phyloP scores from a whole-genome alignment of 2,329 filamentous ascomycete species.

The Lachnellula subtilissima region DNA sequence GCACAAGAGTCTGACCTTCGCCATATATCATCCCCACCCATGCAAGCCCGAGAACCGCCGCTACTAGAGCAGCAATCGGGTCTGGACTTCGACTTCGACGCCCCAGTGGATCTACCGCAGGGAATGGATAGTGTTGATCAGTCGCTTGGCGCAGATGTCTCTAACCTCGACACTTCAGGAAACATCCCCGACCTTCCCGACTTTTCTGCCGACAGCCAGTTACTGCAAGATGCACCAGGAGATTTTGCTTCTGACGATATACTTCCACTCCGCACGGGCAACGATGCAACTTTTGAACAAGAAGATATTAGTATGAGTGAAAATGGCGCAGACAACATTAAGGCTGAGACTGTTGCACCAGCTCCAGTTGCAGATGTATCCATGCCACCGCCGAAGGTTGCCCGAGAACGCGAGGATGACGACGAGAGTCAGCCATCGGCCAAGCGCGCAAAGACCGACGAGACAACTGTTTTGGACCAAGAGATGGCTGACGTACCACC shows the following conservation, averaged over 20 bases:
- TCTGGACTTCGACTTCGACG: slow-evolving; percentile 9
- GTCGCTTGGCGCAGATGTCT: background rate
- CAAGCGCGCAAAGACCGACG: slow-evolving; percentile 75
- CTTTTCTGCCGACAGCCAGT: background rate
- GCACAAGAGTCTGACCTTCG: slow-evolving; percentile 30
- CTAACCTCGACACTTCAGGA: background rate
- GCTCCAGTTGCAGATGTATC: slow-evolving; percentile 13
- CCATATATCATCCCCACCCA: slow-evolving; percentile 15
- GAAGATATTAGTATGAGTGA: background rate
- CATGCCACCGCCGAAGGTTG: slow-evolving; percentile 48
- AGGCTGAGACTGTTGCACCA: slow-evolving; percentile 32
- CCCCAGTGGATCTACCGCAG: slow-evolving; percentile 1
- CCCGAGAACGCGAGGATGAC: slow-evolving; percentile 76
- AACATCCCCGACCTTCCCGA: background rate
- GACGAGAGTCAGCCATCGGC: slow-evolving; percentile 59
- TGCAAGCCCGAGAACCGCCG: slow-evolving; percentile 1
- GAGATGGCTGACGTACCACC: slow-evolving; percentile 8
- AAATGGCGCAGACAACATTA: slow-evolving; percentile 25
- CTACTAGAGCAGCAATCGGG: background rate
- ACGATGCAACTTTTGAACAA: background rate
- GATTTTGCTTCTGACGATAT: background rate
- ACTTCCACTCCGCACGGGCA: background rate
- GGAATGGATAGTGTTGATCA: slow-evolving; percentile 2
- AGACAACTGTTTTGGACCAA: slow-evolving; percentile 25
- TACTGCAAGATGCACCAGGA: background rate